Conservation (phyloP, 345 rosid genomes). For the Boechera divaricarpa region DNA sequence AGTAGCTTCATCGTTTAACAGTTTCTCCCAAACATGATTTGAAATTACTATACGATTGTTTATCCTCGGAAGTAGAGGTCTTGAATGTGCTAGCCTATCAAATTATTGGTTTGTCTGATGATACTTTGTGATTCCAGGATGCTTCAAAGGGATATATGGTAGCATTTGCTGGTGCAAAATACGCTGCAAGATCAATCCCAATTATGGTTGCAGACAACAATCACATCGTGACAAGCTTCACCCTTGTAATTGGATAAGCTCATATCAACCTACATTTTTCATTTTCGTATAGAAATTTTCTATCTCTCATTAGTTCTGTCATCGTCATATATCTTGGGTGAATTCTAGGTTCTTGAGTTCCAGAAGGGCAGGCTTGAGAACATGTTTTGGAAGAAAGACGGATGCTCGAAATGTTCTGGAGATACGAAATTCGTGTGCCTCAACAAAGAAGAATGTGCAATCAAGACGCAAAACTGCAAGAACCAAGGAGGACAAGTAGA, state of each 20-base stretch:
- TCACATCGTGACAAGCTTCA: slow-evolving; percentile 83
- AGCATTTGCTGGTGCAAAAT: slow-evolving; percentile 96
- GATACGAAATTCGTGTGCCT: slow-evolving; percentile 71
- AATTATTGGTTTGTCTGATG: not conserved
- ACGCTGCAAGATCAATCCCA: slow-evolving; percentile 89
- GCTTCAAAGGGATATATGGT: slow-evolving; percentile 86
- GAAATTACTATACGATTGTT: not conserved
- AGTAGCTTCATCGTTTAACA: not conserved
- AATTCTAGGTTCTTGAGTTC: slow-evolving; percentile 82
- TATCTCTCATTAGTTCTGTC: not conserved
- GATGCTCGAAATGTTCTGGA: slow-evolving; percentile 79
- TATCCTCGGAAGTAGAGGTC: slow-evolving; percentile 5
- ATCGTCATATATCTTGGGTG: slow-evolving; percentile 4
- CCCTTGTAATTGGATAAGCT: slow-evolving; percentile 69
- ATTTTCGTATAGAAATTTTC: not conserved
- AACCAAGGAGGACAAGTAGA: slow-evolving; percentile 74
- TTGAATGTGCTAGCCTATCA: slow-evolving; percentile 15
- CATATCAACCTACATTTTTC: slow-evolving; percentile 1
- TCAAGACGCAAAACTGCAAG: slow-evolving; percentile 69
- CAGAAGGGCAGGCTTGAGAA: slow-evolving; percentile 92
- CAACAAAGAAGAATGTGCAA: slow-evolving; percentile 84
- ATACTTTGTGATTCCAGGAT: slow-evolving; percentile 53
- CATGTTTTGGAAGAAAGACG: slow-evolving; percentile 95
- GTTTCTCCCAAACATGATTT: slow-evolving; percentile 17
- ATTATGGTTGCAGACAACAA: slow-evolving; percentile 80